Conservation (phyloP, 495 filamentous ascomycete genomes). For the Aspergillus steynii region DNA sequence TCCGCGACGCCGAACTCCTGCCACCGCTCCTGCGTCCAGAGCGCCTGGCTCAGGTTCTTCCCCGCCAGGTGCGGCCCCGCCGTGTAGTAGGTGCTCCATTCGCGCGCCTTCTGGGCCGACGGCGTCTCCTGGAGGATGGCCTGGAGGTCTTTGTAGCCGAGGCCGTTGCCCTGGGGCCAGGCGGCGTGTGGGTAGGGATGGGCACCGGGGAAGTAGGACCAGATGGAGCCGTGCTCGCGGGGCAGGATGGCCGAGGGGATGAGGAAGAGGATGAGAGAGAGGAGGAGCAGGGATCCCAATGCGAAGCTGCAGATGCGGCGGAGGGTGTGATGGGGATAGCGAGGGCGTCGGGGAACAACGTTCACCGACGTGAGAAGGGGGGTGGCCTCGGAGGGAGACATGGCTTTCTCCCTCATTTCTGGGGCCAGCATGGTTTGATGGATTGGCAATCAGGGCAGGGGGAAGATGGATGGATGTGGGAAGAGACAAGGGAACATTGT, state of each 20-base stretch:
- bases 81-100: slow-evolving; percentile 93
- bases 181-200: slow-evolving; percentile 37
- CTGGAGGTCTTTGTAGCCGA: slow-evolving; percentile 67
- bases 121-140: slow-evolving; percentile 72
- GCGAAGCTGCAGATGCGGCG: slow-evolving; percentile 72
- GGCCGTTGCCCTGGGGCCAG: slow-evolving; percentile 50
- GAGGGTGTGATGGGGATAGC: slow-evolving; percentile 67
- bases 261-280: slow-evolving; percentile 62
- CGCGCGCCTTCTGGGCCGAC: slow-evolving; percentile 61
- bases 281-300: slow-evolving; percentile 55
- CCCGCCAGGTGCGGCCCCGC: slow-evolving; percentile 84
- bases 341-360: slow-evolving; percentile 50
- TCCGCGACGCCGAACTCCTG: slow-evolving; percentile 76
- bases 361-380: slow-evolving; percentile 38
- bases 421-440: slow-evolving; percentile 6
- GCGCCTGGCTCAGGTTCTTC: slow-evolving; percentile 80
- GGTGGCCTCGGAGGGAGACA: slow-evolving; percentile 43
- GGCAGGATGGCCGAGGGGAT: slow-evolving; percentile 43
- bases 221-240: slow-evolving; percentile 40
- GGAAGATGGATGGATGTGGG: background rate
- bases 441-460: background rate
- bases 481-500: background rate
- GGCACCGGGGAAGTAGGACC: slow-evolving; percentile 44
- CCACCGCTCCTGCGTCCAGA: slow-evolving; percentile 88
- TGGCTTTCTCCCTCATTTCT: slow-evolving; percentile 42